Evolutionary conservation across 441 rosid genomes (phyloP), one percentile per base, ranked within the genome.

Genomic region (Jatropha multifida): DNA sequence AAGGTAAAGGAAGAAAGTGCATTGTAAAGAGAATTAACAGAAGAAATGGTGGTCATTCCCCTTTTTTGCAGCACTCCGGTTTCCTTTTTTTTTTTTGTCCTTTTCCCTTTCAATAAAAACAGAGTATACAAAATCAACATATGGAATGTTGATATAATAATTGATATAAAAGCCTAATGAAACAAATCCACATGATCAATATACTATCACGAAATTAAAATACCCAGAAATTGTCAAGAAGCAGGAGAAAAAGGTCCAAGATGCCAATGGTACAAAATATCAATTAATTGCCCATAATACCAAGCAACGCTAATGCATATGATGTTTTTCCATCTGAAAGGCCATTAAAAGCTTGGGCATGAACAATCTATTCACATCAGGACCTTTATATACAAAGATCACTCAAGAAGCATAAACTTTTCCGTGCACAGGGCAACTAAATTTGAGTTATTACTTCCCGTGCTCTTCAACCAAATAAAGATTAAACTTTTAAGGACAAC

Each of bases 401-500:
- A 65, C 65, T 75, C 75, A 32, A 51, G 44, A 77, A 62, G 52
- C 12, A 51, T 42, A 48, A 68, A 69, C 64, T 79, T 66, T 71
- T 55, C 74, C 51, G 20, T 11, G 76, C 27, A 51, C 69, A 27
- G 69, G 69, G 62, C 62, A 68, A 54, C 67, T 60, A 68, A 63
- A 74, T 58, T 77, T 78, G 65, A 75, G 72, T 27, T 54, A 68
- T 41, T 59, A 62, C 72, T 77, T 72, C 55, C 41, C 12, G 48
- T 46, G 59, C 62, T 51, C 52, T 66, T 73, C 59, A 61, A 60
- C 41, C 75, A 74, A 46, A n/a, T 52, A 20, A 5, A n/a, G 75
- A 76, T 84, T 80, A 91, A 48, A 91, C 94, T 27, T 91, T 91
- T 85, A 93, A 65, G 42, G 92, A 74, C 76, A 91, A 72, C 89